Evolutionary conservation across 23 red algal genomes (phyloP).

Genomic region (Gracilaria gracilis): DNA sequence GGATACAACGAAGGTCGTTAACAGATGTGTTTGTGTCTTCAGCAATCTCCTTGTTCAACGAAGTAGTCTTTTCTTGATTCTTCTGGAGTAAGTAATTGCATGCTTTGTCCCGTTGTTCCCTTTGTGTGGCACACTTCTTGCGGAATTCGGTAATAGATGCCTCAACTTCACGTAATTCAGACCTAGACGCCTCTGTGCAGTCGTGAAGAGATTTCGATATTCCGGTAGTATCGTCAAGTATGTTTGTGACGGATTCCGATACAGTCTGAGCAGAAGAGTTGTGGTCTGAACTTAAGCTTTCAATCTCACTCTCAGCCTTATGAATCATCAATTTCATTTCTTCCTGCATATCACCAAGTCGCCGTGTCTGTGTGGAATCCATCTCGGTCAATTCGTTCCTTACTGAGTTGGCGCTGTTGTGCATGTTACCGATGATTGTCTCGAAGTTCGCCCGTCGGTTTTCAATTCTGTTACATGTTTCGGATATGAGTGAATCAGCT

Average conservation of each 20-base stretch:
- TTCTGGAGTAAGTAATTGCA: not conserved
- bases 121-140: not conserved
- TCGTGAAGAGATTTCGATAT: not conserved
- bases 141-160: not conserved
- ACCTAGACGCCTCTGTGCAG: not conserved
- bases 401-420: not conserved
- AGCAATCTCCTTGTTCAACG: not conserved
- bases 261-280: not conserved
- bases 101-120: not conserved
- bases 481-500: constrained; percentile 15
- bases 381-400: not conserved
- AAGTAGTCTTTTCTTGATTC: not conserved
- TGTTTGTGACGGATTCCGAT: not conserved
- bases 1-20: not conserved
- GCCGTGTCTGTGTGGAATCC: not conserved
- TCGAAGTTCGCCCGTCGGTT: not conserved
- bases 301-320: constrained; percentile 10
- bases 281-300: not conserved
- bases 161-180: not conserved
- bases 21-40: not conserved
- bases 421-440: not conserved
- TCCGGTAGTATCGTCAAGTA: not conserved
- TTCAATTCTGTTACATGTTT: not conserved
- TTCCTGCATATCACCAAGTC: constrained; percentile 7
- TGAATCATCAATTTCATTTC: constrained; percentile 33